Base-by-base conservation (phyloP, 768 basidiomycete species). In the Lactarius trivialis region DNA sequence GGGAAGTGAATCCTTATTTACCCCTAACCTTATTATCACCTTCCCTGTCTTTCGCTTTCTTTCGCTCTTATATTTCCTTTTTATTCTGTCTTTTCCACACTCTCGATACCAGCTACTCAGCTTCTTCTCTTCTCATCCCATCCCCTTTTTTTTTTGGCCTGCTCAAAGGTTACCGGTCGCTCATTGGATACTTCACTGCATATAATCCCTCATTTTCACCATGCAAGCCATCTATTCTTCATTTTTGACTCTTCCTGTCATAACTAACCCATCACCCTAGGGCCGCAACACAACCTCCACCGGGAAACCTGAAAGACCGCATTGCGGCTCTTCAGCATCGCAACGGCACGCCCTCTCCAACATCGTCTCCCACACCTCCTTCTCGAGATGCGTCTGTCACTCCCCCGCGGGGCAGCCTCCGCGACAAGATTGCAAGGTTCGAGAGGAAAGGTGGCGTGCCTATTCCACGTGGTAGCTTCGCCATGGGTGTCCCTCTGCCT, bases 281-380 rank as follows among this genome's bases (percentile, higher is more conserved):
- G 67, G 55, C 64, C n/a, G 30, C 59, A 62, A 69, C 60, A 64
- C 71, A 64, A 41, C 59, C 68, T 26, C 51, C 64, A 15, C 66
- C 64, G 24, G 77, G 76, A 56, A 88, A 86, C 71, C 82, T 91
- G 70, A 90, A 85, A 74, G 89, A 91, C 68, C 86, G 90, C 58
- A 91, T 92, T 65, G 90, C 90, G 19, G 89, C 89, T 30, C 76
- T 92, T 54, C 84, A 92, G 71, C 88, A 89, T 67, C 80, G 82
- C 61, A 70, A 67, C 70, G 64, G 43, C 63, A 67, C 58, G 56
- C 71, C 59, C 64, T 36, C 74, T 48, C 67, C 78, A 58, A 65
- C 75, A 24, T 70, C 75, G 12, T 69, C 74, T 28, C 67, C 71
- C 15, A 64, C 72, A n/a, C 62, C 68, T 26, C 73, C 70, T 52